Evolutionary conservation across 768 basidiomycete genomes (phyloP), one percentile per base, ranked within the genome.

Genomic region (Paxillus involutus): DNA sequence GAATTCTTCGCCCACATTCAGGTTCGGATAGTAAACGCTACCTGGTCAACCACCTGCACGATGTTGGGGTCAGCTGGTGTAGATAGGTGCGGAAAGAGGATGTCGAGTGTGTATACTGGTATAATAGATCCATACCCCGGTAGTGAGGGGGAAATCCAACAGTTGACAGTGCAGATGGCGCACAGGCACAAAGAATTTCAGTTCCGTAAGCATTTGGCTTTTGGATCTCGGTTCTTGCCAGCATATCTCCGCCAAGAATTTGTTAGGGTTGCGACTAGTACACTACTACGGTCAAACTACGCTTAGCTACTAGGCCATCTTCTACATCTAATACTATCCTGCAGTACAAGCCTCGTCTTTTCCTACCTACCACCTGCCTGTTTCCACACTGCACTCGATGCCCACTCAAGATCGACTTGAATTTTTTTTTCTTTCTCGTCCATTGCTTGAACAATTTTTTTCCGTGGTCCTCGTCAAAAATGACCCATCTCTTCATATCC

Each of bases 181-280:
- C 26, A 58, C 55, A 67, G 68, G 61, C 54, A 67, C 64, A 8
- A 58, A 51, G 47, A 64, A 55, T 40, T 59, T 56, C 48, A 57
- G 65, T 69, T 70, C 11, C 58, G 53, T 51, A 55, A 61, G 56
- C 54, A 57, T 72, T 71, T 70, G 65, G 54, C 66, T 70, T 72
- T 72, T 69, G 46, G 49, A 56, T 68, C 66, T 70, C 68, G 64
- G 58, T 8, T 44, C 5, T 56, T 61, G 55, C 51, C 52, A 52
- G 36, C 58, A 41, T 53, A 71, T 67, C 67, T 71, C 69, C 69
- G 69, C 59, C 44, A 51, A 47, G 55, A 55, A 56, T 24, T 30
- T 37, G 37, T 19, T 32, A 32, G 32, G 32, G 32, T 32, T 32
- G 32, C 32, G 6, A 26, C 26, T n/a, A n/a, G n/a, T n/a, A n/a